Percentiles rank a stretch among this genome's conserved stretches.
Conservation (phyloP, 1,139 yeast genomes). For the Pichia sp. region DNA sequence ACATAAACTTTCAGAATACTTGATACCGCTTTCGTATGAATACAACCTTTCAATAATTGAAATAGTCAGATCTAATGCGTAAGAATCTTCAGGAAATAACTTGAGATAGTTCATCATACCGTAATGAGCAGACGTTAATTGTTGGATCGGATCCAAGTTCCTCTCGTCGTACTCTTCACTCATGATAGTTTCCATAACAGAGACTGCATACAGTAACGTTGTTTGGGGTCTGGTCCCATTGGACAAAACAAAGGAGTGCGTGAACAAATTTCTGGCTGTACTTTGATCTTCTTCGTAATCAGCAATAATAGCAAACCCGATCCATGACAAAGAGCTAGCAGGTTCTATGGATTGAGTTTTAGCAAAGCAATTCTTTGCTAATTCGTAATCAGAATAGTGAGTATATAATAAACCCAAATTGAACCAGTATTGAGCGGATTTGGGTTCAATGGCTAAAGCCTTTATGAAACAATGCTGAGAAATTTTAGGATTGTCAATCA, state of each 20-base stretch:
- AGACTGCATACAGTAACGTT: conserved; percentile 62
- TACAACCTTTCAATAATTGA: conserved; percentile 65
- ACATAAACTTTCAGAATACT: conserved; percentile 40
- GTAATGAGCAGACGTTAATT: conserved; percentile 55
- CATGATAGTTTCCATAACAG: conserved; percentile 41
- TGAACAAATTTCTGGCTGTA: conserved; percentile 49
- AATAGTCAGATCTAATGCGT: conserved; percentile 54
- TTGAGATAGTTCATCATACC: conserved; percentile 70
- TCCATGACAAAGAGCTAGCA: conserved; percentile 70
- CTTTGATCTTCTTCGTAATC: conserved; percentile 47
- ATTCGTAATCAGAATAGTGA: conserved; percentile 54
- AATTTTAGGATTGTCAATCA: conserved; percentile 54
- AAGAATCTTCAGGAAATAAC: conserved; percentile 53
- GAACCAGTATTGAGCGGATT: conserved; percentile 68
- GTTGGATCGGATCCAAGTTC: conserved; percentile 54
- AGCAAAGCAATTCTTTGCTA: conserved; percentile 66
- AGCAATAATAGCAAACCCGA: conserved; percentile 72
- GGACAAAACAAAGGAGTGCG: conserved; percentile 71
- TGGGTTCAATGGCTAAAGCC: conserved; percentile 62
- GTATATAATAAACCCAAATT: conserved; percentile 76
- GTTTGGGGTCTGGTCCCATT: conserved; percentile 68
- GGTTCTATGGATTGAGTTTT: conserved; percentile 83
- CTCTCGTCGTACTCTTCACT: conserved; percentile 30
- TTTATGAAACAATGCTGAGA: conserved; percentile 91
- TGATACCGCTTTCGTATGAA: conserved; percentile 46